Percentiles rank a stretch among this genome's conserved stretches.
These are phyloP conservation scores for Brachypodium distachyon DNA, from an alignment of 202 grass and related monocot species.

Conservation along the genomic window DNA sequence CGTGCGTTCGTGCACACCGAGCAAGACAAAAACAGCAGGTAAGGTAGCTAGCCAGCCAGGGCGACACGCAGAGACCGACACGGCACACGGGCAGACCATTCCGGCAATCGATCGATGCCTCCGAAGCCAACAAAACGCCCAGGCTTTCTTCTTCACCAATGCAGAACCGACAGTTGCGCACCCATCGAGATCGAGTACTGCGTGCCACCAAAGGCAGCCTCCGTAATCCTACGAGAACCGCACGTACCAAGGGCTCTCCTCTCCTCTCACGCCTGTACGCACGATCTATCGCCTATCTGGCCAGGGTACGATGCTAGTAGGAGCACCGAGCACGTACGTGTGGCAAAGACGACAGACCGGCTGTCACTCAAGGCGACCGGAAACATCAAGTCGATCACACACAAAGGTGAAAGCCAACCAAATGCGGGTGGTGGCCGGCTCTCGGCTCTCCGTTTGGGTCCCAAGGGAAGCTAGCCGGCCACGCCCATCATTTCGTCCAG, in stretches of 20 bases:
- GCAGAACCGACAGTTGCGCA: neutral
- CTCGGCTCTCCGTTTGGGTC: neutral
- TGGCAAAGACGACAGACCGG: neutral
- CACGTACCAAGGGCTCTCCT: neutral
- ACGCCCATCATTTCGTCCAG: neutral
- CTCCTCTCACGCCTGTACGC: neutral
- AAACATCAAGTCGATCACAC: neutral
- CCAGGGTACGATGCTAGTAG: too few species aligned
- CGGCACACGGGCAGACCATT: neutral
- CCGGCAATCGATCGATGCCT: too few species aligned
- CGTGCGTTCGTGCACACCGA: neutral
- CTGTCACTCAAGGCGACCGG: neutral
- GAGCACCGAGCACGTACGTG: conserved; percentile 1
- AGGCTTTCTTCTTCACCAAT: neutral
- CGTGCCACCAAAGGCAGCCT: neutral
- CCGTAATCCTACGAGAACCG: neutral
- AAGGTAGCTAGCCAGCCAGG: too few species aligned
- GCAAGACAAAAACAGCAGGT: neutral
- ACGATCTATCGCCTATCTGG: too few species aligned
- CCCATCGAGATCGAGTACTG: neutral
- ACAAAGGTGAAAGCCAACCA: conserved; percentile 21
- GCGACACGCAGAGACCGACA: neutral
- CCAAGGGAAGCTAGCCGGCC: neutral
- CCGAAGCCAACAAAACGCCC: neutral
- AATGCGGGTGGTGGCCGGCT: neutral